Evolutionary conservation across 148 eudicot species (phyloP).

Genomic region (Camellia sinensis): DNA sequence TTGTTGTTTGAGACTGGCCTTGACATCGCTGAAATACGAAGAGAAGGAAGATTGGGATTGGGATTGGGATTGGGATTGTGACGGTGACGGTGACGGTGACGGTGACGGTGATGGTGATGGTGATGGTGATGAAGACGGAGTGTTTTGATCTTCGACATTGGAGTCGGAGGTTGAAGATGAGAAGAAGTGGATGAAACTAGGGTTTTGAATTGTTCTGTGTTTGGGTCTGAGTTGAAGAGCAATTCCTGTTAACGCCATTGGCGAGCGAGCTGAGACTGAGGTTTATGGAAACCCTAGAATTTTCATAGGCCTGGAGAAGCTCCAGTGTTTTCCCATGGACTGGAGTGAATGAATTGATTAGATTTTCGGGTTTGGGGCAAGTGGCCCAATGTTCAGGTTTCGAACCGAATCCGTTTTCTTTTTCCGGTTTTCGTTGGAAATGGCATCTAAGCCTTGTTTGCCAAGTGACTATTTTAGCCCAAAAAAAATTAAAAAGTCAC

Average conservation of each 20-base stretch:
- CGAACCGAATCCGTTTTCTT: no score
- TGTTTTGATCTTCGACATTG: conserved; percentile 16
- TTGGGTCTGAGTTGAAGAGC: conserved; percentile 41
- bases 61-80: neutral
- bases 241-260: conserved; percentile 57
- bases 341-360: no score
- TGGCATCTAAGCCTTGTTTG: no score
- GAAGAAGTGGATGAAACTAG: conserved; percentile 28
- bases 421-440: no score
- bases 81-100: no score
- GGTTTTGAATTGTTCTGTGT: conserved; percentile 10
- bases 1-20: conserved; percentile 36
- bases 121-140: conserved; percentile 7
- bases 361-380: no score
- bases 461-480: no score
- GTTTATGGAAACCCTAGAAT: conserved; percentile 1
- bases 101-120: conserved; percentile 21
- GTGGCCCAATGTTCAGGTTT: no score
- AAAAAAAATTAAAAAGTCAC: no score
- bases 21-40: conserved; percentile 43
- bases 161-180: conserved; percentile 34
- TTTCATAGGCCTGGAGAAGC: neutral
- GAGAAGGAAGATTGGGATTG: conserved; percentile 26
- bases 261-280: conserved; percentile 5
- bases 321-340: no score